Evolutionary conservation across 1,284 basidiomycete genomes (phyloP).

Genomic region (Trichosporon faecale): DNA sequence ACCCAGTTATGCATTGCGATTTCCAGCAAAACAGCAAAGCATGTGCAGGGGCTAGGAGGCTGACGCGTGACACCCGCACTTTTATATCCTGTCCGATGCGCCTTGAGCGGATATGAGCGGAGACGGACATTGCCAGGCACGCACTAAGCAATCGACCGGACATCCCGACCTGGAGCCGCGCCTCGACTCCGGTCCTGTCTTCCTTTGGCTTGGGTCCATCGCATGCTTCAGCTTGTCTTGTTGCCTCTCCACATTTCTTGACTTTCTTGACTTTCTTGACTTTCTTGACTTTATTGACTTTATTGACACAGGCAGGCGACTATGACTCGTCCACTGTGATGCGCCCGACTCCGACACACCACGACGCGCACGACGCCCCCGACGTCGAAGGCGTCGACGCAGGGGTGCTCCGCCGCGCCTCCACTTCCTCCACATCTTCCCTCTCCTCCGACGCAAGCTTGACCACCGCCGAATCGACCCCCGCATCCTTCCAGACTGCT

Average conservation of each 20-base stretch:
- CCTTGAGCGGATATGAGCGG: slow-evolving; percentile 2
- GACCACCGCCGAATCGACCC: slow-evolving; percentile 1
- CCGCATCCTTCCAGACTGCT: slow-evolving; percentile 2
- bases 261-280: too few species aligned
- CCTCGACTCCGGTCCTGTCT: not conserved
- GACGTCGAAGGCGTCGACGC: not conserved
- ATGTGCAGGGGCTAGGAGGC: not conserved
- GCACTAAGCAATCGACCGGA: too few species aligned
- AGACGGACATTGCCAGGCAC: slow-evolving; percentile 1
- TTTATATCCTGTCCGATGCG: too few species aligned
- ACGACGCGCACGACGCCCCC: not conserved
- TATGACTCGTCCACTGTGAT: not conserved
- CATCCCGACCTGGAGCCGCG: not conserved
- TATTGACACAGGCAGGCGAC: too few species aligned
- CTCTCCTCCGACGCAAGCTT: not conserved
- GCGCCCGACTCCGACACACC: not conserved
- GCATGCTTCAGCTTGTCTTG: not conserved
- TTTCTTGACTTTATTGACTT: too few species aligned
- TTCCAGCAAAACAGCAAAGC: not conserved
- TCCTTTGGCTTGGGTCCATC: not conserved
- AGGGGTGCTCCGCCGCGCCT: not conserved
- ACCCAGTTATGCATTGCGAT: not conserved
- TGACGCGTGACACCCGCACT: not conserved
- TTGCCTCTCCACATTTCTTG: not conserved
- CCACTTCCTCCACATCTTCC: not conserved